A percentile compares a stretch with the other conserved stretches of the same genome.
phyloP scores from a whole-genome alignment of 1,139 yeast species.

The Scheffersomyces quercinus region DNA sequence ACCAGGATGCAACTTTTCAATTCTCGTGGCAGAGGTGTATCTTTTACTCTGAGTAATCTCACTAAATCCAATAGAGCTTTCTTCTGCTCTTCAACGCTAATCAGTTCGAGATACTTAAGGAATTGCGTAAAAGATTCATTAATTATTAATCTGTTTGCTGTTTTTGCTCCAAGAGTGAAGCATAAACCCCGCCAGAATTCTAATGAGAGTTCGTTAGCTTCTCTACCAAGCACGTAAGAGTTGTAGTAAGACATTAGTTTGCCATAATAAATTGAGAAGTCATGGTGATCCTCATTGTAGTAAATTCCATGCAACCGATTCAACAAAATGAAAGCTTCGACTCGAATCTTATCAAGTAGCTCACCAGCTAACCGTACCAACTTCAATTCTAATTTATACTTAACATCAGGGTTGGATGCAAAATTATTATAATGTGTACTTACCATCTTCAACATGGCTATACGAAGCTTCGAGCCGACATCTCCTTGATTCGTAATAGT shows the following conservation, averaged over 20 bases:
- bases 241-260: background rate
- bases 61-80: slow-evolving; percentile 8
- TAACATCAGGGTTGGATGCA: slow-evolving; percentile 10
- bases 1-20: slow-evolving; percentile 22
- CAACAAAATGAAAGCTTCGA: slow-evolving; percentile 24
- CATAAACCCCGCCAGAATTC: slow-evolving; percentile 60
- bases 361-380: slow-evolving; percentile 60
- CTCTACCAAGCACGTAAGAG: background rate
- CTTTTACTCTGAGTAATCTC: slow-evolving; percentile 19
- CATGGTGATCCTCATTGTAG: slow-evolving; percentile 9
- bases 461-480: slow-evolving; percentile 74
- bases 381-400: slow-evolving; percentile 20
- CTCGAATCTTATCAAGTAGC: slow-evolving; percentile 33
- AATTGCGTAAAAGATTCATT: slow-evolving; percentile 46
- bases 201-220: slow-evolving; percentile 13
- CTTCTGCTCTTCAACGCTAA: slow-evolving; percentile 1
- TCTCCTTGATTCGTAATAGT: slow-evolving; percentile 73
- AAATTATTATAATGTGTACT: slow-evolving; percentile 18
- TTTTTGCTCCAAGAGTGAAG: slow-evolving; percentile 60
- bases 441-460: slow-evolving; percentile 46
- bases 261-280: background rate
- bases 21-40: slow-evolving; percentile 14
- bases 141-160: slow-evolving; percentile 52
- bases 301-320: background rate
- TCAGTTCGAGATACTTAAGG: slow-evolving; percentile 29